These are phyloP conservation scores for Pseudogymnoascus sp. DNA, from an alignment of 2,329 filamentous ascomycete species.

Conservation along the genomic window DNA sequence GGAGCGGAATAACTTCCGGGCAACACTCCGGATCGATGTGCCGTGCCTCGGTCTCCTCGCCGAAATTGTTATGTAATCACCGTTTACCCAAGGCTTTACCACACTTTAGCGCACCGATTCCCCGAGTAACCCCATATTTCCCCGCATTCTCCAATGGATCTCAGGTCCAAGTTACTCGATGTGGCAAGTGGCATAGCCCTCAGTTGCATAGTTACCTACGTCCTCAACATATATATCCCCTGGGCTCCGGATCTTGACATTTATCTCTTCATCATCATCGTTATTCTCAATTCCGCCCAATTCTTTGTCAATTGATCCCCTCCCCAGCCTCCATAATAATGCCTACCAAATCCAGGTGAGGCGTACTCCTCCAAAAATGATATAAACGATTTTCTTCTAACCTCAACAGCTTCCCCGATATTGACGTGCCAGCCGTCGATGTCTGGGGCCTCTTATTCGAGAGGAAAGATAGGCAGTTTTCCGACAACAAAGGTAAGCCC, in stretches of 20 bases:
- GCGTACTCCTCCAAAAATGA: not conserved
- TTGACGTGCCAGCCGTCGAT: conserved; percentile 68
- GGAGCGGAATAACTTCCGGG: conserved; percentile 8
- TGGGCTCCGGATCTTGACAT: conserved; percentile 25
- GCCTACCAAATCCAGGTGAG: conserved; percentile 7
- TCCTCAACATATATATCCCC: conserved; percentile 20
- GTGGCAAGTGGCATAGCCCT: conserved; percentile 22
- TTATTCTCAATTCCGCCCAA: conserved; percentile 24
- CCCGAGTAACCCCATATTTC: conserved; percentile 1
- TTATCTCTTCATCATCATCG: conserved; percentile 20
- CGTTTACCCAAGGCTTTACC: not conserved
- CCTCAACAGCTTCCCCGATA: conserved; percentile 41
- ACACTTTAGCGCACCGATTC: conserved; percentile 4
- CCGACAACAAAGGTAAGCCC: conserved; percentile 63
- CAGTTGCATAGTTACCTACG: conserved; percentile 16
- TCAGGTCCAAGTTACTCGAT: conserved; percentile 15
- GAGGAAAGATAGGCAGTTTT: conserved; percentile 53
- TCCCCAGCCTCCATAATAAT: conserved; percentile 17
- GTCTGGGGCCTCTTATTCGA: conserved; percentile 76
- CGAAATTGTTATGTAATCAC: not conserved
- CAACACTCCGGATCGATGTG: not conserved
- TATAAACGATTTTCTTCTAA: conserved; percentile 10
- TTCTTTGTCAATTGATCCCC: conserved; percentile 18
- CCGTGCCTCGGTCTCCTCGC: conserved; percentile 8
- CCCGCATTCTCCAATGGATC: not conserved